A percentile compares a stretch with the other conserved stretches of the same genome.
Conservation (phyloP, 2,329 filamentous ascomycete genomes). For the Paecilomyces fulvus region DNA sequence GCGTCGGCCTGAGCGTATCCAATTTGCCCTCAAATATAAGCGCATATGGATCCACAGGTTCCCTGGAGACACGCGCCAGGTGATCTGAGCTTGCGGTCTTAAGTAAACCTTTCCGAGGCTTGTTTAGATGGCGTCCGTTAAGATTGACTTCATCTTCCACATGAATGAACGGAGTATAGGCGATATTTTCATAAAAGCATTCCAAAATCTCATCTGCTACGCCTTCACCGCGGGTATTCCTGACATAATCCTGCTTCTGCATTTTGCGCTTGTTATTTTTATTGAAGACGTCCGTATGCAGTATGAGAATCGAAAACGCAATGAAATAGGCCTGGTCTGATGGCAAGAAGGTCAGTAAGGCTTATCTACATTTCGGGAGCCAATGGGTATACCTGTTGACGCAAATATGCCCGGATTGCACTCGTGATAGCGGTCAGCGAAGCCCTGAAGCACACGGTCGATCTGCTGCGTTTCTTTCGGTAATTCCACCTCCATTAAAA, state of each 20-base stretch:
- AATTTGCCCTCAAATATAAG: conserved; percentile 86
- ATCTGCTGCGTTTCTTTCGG: conserved; percentile 98
- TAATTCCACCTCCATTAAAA: conserved; percentile 92
- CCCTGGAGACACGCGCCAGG: conserved; percentile 58
- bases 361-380: background rate
- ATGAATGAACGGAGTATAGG: conserved; percentile 96
- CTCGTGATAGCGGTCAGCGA: conserved; percentile 94
- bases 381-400: conserved; percentile 47
- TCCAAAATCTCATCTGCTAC: conserved; percentile 90
- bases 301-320: conserved; percentile 88
- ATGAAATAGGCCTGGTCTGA: conserved; percentile 94
- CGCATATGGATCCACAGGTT: conserved; percentile 91
- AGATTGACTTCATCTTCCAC: conserved; percentile 79
- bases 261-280: conserved; percentile 99
- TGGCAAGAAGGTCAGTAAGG: conserved; percentile 6
- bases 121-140: conserved; percentile 64
- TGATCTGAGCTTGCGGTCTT: conserved; percentile 57
- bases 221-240: conserved; percentile 84
- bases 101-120: conserved; percentile 63
- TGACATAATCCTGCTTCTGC: conserved; percentile 91
- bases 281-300: conserved; percentile 99
- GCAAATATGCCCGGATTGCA: conserved; percentile 96
- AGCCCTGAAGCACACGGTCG: conserved; percentile 84
- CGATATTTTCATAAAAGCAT: conserved; percentile 98
- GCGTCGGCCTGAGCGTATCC: conserved; percentile 69